Conservation (phyloP, 495 filamentous ascomycete species). For the Glonium stellatum region DNA sequence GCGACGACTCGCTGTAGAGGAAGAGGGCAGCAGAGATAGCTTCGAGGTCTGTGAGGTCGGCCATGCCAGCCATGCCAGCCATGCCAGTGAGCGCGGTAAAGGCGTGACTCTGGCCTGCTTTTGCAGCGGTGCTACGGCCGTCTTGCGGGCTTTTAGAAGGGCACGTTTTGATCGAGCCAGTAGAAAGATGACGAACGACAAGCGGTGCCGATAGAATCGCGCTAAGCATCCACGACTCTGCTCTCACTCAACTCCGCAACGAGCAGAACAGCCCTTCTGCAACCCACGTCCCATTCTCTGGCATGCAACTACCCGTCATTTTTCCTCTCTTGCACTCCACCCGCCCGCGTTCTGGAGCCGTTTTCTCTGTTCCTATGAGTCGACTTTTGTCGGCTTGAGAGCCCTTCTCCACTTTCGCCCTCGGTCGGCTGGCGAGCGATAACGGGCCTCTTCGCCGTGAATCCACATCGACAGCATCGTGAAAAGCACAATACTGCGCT, state of each 20-base stretch:
- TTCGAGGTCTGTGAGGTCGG: neutral
- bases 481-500: slow-evolving; percentile 2
- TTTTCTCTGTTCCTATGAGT: slow-evolving; percentile 9
- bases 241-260: slow-evolving; percentile 9
- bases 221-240: slow-evolving; percentile 7
- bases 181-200: slow-evolving; percentile 4
- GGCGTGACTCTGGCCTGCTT: no score
- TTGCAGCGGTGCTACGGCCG: neutral
- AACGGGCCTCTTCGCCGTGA: slow-evolving; percentile 16
- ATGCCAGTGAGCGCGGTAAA: neutral
- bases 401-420: slow-evolving; percentile 18
- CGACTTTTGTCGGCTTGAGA: slow-evolving; percentile 11
- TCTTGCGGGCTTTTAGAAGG: neutral
- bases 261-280: slow-evolving; percentile 5
- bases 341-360: neutral
- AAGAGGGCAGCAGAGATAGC: neutral
- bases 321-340: neutral
- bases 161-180: slow-evolving; percentile 5
- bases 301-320: slow-evolving; percentile 21
- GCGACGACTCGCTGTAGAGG: slow-evolving; percentile 1
- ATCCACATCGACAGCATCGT: slow-evolving; percentile 8
- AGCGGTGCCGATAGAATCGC: slow-evolving; percentile 11
- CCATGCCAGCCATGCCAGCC: neutral
- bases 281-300: slow-evolving; percentile 6
- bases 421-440: slow-evolving; percentile 23